These are phyloP conservation scores for Neonothopanus nambi DNA, from an alignment of 1,284 basidiomycete genomes.

Conservation along the genomic window DNA sequence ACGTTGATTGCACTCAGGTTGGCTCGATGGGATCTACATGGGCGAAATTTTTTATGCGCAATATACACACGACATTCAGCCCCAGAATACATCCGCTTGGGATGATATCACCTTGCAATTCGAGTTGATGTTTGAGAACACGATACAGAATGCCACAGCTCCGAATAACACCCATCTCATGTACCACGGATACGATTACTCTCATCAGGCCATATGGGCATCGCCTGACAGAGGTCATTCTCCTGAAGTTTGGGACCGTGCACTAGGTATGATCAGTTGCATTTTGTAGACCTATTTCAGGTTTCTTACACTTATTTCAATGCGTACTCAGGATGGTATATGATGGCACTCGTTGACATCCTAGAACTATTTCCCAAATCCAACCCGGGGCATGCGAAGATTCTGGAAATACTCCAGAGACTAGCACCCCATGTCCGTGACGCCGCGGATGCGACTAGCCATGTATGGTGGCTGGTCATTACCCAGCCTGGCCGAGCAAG, in stretches of 20 bases:
- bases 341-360: slow-evolving; percentile 50
- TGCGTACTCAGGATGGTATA: slow-evolving; percentile 37
- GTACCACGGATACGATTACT: slow-evolving; percentile 51
- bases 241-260: slow-evolving; percentile 50
- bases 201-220: slow-evolving; percentile 44
- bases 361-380: slow-evolving; percentile 39
- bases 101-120: slow-evolving; percentile 46
- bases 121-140: slow-evolving; percentile 44
- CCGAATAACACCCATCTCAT: slow-evolving; percentile 42
- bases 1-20: slow-evolving; percentile 29
- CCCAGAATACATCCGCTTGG: slow-evolving; percentile 42
- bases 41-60: slow-evolving; percentile 46
- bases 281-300: background rate
- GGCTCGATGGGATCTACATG: slow-evolving; percentile 52
- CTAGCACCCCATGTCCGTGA: slow-evolving; percentile 38
- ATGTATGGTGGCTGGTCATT: slow-evolving; percentile 54
- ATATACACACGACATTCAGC: slow-evolving; percentile 40
- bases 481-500: slow-evolving; percentile 44
- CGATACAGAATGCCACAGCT: slow-evolving; percentile 37
- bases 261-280: slow-evolving; percentile 27
- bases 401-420: slow-evolving; percentile 34
- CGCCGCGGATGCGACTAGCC: slow-evolving; percentile 39
- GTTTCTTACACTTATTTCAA: too few species aligned
- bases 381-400: slow-evolving; percentile 29
- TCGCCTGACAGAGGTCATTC: slow-evolving; percentile 45